Percentiles rank a stretch among this genome's conserved stretches.
Conservation (phyloP, 257 asterid genomes). For the Paulownia fortunei region DNA sequence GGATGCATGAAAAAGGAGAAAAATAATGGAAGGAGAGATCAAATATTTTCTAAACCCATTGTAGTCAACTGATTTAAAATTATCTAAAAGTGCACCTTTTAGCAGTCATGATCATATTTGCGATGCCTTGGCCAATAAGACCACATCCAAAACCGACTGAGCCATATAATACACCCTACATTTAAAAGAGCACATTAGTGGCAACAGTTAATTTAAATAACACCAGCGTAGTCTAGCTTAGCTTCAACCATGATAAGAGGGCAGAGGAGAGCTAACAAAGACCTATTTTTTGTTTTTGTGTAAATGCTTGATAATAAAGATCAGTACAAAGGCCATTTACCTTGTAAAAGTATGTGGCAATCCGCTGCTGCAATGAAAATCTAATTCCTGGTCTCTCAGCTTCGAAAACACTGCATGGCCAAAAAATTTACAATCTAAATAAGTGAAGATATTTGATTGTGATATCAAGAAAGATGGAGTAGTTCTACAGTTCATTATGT, state of each 20-base stretch:
- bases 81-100: slow-evolving; percentile 58
- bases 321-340: slow-evolving; percentile 31
- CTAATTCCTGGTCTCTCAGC: slow-evolving; percentile 90
- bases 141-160: slow-evolving; percentile 97
- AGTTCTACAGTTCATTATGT: slow-evolving; percentile 2
- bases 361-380: slow-evolving; percentile 81
- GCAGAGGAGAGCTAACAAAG: not conserved
- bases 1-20: slow-evolving; percentile 14
- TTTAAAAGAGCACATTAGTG: slow-evolving; percentile 29
- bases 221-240: slow-evolving; percentile 13
- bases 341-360: slow-evolving; percentile 93
- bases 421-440: slow-evolving; percentile 24
- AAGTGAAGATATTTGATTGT: not conserved
- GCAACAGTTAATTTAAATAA: slow-evolving; percentile 12
- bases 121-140: slow-evolving; percentile 94
- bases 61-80: not conserved
- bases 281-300: slow-evolving; percentile 5
- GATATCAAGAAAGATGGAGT: slow-evolving; percentile 2
- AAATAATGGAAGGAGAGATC: not conserved
- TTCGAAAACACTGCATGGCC: slow-evolving; percentile 74
- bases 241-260: slow-evolving; percentile 22
- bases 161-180: slow-evolving; percentile 86
- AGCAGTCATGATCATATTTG: slow-evolving; percentile 90
- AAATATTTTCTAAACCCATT: slow-evolving; percentile 12
- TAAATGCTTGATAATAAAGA: slow-evolving; percentile 5